A percentile compares a stretch with the other conserved stretches of the same genome.
Conservation (phyloP, 495 filamentous ascomycete genomes). For the Penicillium ochrochloron region DNA sequence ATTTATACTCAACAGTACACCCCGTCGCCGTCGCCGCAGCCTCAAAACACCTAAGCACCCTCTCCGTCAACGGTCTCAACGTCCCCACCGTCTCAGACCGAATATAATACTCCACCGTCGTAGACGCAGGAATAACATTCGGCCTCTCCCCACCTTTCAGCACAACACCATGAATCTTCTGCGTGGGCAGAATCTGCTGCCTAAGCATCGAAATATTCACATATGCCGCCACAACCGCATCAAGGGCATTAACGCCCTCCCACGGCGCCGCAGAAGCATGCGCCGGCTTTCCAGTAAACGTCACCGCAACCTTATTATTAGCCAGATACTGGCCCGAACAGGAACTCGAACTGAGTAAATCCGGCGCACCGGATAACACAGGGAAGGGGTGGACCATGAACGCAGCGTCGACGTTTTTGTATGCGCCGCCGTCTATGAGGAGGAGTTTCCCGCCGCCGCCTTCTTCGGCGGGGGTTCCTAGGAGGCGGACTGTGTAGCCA, state of each 20-base stretch:
- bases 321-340: constrained; percentile 51
- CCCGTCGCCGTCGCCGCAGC: constrained; percentile 60
- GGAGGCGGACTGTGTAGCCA: constrained; percentile 38
- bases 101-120: constrained; percentile 60
- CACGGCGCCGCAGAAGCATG: constrained; percentile 65
- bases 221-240: constrained; percentile 65
- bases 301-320: constrained; percentile 54
- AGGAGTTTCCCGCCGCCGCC: constrained; percentile 51
- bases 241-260: constrained; percentile 68
- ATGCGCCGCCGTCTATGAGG: constrained; percentile 55
- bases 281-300: constrained; percentile 52
- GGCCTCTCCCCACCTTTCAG: constrained; percentile 47
- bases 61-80: constrained; percentile 51
- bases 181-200: constrained; percentile 57
- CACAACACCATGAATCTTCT: constrained; percentile 54
- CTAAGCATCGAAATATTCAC: constrained; percentile 62
- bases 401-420: constrained; percentile 49
- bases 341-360: constrained; percentile 34
- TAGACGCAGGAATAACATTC: constrained; percentile 59
- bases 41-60: constrained; percentile 59
- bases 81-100: constrained; percentile 49
- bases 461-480: constrained; percentile 52
- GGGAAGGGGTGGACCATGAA: constrained; percentile 61
- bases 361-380: constrained; percentile 30
- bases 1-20: constrained; percentile 53